Evolutionary conservation across 495 filamentous ascomycete genomes (phyloP).

Genomic region (Aspergillus taichungensis): DNA sequence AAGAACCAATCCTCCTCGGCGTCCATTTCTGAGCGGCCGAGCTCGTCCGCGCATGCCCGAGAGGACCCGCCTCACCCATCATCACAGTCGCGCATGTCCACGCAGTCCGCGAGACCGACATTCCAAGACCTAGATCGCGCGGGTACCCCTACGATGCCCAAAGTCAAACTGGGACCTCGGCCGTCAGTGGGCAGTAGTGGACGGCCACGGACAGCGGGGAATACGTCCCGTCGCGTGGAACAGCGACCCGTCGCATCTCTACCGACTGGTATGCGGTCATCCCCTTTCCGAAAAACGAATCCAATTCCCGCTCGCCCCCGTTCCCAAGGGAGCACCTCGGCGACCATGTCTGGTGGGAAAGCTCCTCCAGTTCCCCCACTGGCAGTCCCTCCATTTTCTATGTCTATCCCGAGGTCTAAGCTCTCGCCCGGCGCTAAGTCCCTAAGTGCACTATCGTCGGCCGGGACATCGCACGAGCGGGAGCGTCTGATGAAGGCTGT

Average conservation of each 20-base stretch:
- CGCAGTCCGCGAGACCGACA: slow-evolving; percentile 55
- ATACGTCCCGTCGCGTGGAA: slow-evolving; percentile 32
- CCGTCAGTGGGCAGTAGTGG: slow-evolving; percentile 63
- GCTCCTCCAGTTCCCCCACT: slow-evolving; percentile 35
- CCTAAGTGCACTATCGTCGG: slow-evolving; percentile 40
- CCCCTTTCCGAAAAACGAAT: slow-evolving; percentile 33
- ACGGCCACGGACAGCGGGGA: slow-evolving; percentile 53
- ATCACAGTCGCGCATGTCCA: slow-evolving; percentile 41
- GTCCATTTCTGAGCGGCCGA: slow-evolving; percentile 8
- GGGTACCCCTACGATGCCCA: slow-evolving; percentile 47
- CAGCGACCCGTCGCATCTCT: slow-evolving; percentile 67
- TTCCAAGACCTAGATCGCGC: slow-evolving; percentile 53
- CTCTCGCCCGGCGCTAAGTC: slow-evolving; percentile 47
- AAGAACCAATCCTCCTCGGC: no score
- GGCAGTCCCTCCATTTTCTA: slow-evolving; percentile 40
- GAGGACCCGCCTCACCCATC: slow-evolving; percentile 34
- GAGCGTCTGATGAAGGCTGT: slow-evolving; percentile 87
- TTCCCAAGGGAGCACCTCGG: slow-evolving; percentile 33
- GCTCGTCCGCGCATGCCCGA: slow-evolving; percentile 20
- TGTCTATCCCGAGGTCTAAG: slow-evolving; percentile 35
- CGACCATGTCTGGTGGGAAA: slow-evolving; percentile 27
- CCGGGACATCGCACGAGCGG: slow-evolving; percentile 78
- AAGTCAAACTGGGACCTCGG: slow-evolving; percentile 76
- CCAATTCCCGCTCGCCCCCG: slow-evolving; percentile 29
- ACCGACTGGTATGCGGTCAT: slow-evolving; percentile 40